A percentile compares a stretch with the other conserved stretches of the same genome.
Evolutionary conservation across 2,329 filamentous ascomycete species (phyloP).

Genomic region (Aspergillus japonicus): DNA sequence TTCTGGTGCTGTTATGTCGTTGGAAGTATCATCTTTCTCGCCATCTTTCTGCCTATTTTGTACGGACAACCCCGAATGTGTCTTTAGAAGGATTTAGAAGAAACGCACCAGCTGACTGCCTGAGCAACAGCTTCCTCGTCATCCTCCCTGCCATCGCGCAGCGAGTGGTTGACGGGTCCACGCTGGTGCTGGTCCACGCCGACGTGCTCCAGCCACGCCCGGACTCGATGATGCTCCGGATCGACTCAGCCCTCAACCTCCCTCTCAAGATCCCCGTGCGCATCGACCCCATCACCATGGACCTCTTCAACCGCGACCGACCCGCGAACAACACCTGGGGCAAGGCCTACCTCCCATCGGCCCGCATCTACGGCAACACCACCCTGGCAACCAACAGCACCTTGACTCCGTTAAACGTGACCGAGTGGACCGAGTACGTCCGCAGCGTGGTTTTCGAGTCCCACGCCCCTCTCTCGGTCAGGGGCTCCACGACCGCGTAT

Average conservation of each 20-base stretch:
- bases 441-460: constrained; percentile 31
- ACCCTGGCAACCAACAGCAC: constrained; percentile 28
- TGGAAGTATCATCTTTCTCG: constrained; percentile 36
- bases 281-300: constrained; percentile 36
- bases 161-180: constrained; percentile 37
- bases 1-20: constrained; percentile 42
- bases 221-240: constrained; percentile 33
- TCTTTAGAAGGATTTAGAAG: neutral
- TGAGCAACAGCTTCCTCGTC: constrained; percentile 36
- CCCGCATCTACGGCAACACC: constrained; percentile 36
- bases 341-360: constrained; percentile 23
- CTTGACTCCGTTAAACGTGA: constrained; percentile 28
- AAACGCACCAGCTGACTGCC: constrained; percentile 3
- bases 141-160: constrained; percentile 44
- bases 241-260: constrained; percentile 38
- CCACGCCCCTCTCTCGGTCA: constrained; percentile 26
- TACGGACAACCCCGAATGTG: constrained; percentile 22
- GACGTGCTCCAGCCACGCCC: constrained; percentile 35
- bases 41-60: constrained; percentile 42
- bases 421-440: constrained; percentile 34
- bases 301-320: constrained; percentile 34
- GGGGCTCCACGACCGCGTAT: constrained; percentile 30
- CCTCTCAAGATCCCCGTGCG: constrained; percentile 37
- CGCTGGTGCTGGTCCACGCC: constrained; percentile 37
- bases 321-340: constrained; percentile 30